These are phyloP conservation scores for Rehmannia glutinosa DNA, from an alignment of 257 asterid genomes.

Conservation along the genomic window DNA sequence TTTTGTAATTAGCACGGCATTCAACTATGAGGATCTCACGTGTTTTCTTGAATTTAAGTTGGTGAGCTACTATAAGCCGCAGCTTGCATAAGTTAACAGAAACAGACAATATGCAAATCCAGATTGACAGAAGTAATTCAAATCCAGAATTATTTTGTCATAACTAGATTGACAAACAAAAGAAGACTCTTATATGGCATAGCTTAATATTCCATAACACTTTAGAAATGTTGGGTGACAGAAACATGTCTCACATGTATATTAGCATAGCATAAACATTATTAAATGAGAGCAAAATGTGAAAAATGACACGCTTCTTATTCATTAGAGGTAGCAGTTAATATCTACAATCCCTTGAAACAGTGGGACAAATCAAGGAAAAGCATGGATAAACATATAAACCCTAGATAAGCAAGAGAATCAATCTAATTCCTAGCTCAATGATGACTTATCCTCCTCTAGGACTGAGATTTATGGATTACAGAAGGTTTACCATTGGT, in stretches of 20 bases:
- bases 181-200: too few species aligned
- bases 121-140: not conserved
- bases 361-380: not conserved
- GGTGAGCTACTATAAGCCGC: too few species aligned
- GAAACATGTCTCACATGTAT: not conserved
- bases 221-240: not conserved
- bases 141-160: not conserved
- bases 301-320: not conserved
- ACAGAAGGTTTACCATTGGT: not conserved
- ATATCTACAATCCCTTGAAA: not conserved
- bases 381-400: constrained; percentile 9
- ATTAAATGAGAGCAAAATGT: not conserved
- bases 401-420: too few species aligned
- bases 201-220: too few species aligned
- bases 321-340: not conserved
- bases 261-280: not conserved
- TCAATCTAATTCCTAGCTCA: constrained; percentile 1
- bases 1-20: too few species aligned
- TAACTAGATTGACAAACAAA: not conserved
- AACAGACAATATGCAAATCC: not conserved
- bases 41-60: too few species aligned
- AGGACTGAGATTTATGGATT: not conserved
- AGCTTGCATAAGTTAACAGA: too few species aligned
- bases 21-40: too few species aligned
- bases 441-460: not conserved